A percentile compares a stretch with the other conserved stretches of the same genome.
Conservation (phyloP, 2,329 filamentous ascomycete genomes). For the Calonectria fujianensis region DNA sequence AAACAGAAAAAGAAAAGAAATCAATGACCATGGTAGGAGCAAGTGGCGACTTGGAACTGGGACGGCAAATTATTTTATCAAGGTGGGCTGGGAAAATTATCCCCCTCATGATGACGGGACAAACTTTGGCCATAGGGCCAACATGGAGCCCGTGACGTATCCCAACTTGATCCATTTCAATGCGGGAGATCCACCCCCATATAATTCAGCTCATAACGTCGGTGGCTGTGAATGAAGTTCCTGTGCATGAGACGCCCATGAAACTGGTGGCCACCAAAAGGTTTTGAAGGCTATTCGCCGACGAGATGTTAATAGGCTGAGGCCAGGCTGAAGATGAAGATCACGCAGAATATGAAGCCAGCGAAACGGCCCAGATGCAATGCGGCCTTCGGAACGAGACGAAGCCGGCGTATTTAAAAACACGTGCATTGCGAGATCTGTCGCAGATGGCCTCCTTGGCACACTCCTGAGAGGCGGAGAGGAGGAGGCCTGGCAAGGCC, state of each 20-base stretch:
- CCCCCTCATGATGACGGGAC: not conserved
- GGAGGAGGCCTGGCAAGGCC: slow-evolving; percentile 9
- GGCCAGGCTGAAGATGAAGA: slow-evolving; percentile 26
- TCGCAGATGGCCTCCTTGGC: slow-evolving; percentile 20
- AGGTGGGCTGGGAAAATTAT: not conserved
- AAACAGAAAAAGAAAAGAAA: not conserved
- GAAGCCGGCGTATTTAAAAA: slow-evolving; percentile 26
- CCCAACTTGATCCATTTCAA: slow-evolving; percentile 18
- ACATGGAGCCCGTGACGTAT: slow-evolving; percentile 22
- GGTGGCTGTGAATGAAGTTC: slow-evolving; percentile 3
- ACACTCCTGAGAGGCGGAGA: slow-evolving; percentile 11
- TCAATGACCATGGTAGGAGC: not conserved
- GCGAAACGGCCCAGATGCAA: slow-evolving; percentile 31
- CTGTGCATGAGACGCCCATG: slow-evolving; percentile 35
- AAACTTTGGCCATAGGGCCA: slow-evolving; percentile 3
- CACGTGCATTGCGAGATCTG: slow-evolving; percentile 24
- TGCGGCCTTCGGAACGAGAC: slow-evolving; percentile 38
- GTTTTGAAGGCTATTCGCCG: slow-evolving; percentile 5
- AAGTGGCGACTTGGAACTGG: not conserved
- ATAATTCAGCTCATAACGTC: slow-evolving; percentile 27
- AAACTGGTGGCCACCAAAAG: slow-evolving; percentile 19
- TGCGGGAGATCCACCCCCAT: slow-evolving; percentile 35
- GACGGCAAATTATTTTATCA: not conserved
- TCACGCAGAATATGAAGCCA: slow-evolving; percentile 12
- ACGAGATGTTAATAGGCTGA: slow-evolving; percentile 26